Evolutionary conservation across 177 flowering plant species (phyloP).

Genomic region (Telopea speciosissima): DNA sequence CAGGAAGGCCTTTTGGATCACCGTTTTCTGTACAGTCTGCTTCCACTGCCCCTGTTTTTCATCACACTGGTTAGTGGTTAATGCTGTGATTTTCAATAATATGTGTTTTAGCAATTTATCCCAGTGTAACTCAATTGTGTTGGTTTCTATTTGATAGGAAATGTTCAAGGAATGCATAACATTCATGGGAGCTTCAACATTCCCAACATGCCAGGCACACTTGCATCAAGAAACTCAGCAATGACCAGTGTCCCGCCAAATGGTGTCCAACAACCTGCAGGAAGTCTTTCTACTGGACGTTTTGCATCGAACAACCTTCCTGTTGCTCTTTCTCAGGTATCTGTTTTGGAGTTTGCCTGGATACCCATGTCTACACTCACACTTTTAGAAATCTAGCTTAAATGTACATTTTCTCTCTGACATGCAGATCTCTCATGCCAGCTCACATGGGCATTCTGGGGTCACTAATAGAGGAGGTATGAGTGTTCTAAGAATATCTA

Average conservation of each 20-base stretch:
- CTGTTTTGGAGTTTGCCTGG: not conserved
- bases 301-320: constrained; percentile 85
- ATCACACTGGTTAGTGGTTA: constrained; percentile 67
- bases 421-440: constrained; percentile 76
- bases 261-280: constrained; percentile 78
- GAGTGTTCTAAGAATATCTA: constrained; percentile 72
- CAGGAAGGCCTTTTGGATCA: constrained; percentile 73
- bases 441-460: constrained; percentile 81
- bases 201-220: constrained; percentile 66
- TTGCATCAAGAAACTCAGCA: constrained; percentile 71
- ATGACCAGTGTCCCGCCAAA: constrained; percentile 62
- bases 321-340: constrained; percentile 85
- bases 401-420: constrained; percentile 1
- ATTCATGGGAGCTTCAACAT: constrained; percentile 85
- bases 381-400: not conserved
- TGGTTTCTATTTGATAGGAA: constrained; percentile 36
- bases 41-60: constrained; percentile 76
- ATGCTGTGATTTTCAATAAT: constrained; percentile 5
- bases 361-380: not conserved
- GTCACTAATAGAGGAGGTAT: constrained; percentile 84
- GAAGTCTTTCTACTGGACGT: constrained; percentile 78
- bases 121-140: not conserved
- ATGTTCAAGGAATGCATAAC: constrained; percentile 70
- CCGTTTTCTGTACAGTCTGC: constrained; percentile 90
- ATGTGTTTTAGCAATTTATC: not conserved